Conservation (phyloP, 2,329 filamentous ascomycete species). For the Bipolaris bicolor region DNA sequence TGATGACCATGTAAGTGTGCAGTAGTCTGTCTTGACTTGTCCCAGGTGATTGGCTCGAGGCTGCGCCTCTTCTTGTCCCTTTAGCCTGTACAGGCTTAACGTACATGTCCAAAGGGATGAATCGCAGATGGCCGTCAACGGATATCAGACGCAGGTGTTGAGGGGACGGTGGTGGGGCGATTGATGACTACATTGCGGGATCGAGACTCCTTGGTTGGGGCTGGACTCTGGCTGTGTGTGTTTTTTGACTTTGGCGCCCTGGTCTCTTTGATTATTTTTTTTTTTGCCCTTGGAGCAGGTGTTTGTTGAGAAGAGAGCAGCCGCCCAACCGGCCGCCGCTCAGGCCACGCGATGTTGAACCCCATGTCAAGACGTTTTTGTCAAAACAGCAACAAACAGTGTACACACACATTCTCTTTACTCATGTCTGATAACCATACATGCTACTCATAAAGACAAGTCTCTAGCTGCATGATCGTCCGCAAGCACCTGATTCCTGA, state of each 20-base stretch:
- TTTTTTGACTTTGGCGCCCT: conserved; percentile 5
- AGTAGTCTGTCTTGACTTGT: conserved; percentile 27
- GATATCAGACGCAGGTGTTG: conserved; percentile 26
- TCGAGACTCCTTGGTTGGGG: conserved; percentile 28
- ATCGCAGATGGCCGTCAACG: conserved; percentile 18
- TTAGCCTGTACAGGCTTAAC: conserved; percentile 14
- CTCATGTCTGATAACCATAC: no score
- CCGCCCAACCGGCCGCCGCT: conserved; percentile 15
- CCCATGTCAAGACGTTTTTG: neutral
- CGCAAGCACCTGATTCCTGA: neutral
- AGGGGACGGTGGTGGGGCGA: conserved; percentile 7
- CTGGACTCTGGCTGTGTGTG: conserved; percentile 12
- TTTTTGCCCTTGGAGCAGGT: conserved; percentile 8
- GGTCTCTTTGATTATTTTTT: neutral
- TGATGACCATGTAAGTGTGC: conserved; percentile 30
- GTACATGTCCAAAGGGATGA: conserved; percentile 13
- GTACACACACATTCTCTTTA: neutral
- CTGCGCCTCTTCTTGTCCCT: neutral
- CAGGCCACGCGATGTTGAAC: conserved; percentile 13
- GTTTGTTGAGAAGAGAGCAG: conserved; percentile 20
- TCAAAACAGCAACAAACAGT: neutral
- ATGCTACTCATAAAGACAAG: neutral
- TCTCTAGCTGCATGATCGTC: conserved; percentile 13
- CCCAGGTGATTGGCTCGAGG: conserved; percentile 7
- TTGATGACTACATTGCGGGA: conserved; percentile 34